These are phyloP conservation scores for Noccaea bulbosa DNA, from an alignment of 345 rosid genomes.

Conservation along the genomic window DNA sequence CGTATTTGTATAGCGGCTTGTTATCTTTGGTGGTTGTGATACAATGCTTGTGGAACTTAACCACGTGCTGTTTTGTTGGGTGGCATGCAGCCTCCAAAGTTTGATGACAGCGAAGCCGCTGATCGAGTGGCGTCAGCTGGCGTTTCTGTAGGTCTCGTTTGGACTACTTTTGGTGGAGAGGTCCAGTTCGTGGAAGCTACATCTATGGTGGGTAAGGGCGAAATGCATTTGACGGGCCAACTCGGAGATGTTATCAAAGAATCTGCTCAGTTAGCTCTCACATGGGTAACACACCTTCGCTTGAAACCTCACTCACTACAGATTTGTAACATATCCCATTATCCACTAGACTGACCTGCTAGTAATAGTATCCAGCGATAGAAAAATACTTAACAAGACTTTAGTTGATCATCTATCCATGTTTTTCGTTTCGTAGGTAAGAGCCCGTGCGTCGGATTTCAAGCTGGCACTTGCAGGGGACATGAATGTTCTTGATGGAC, in stretches of 20 bases:
- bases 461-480: conserved; percentile 64
- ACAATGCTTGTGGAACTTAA: conserved; percentile 21
- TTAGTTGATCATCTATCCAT: conserved; percentile 18
- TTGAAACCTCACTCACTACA: conserved; percentile 1
- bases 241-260: conserved; percentile 99
- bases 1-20: background rate
- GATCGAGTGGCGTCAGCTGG: conserved; percentile 97
- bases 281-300: conserved; percentile 69
- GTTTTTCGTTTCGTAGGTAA: conserved; percentile 55
- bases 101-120: conserved; percentile 91
- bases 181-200: conserved; percentile 98
- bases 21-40: background rate
- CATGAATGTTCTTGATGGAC: conserved; percentile 75
- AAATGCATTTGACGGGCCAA: conserved; percentile 95
- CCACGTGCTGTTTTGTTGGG: conserved; percentile 21
- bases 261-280: conserved; percentile 95
- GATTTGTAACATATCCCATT: background rate
- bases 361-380: background rate
- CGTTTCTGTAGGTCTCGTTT: conserved; percentile 92
- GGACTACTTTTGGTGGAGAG: conserved; percentile 99
- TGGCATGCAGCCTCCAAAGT: conserved; percentile 86
- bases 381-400: background rate
- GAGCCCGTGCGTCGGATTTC: conserved; percentile 92
- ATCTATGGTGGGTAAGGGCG: conserved; percentile 90
- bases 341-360: background rate